These are phyloP conservation scores for Sporisorium exsertum DNA, from an alignment of 1,284 basidiomycete genomes.

Conservation along the genomic window DNA sequence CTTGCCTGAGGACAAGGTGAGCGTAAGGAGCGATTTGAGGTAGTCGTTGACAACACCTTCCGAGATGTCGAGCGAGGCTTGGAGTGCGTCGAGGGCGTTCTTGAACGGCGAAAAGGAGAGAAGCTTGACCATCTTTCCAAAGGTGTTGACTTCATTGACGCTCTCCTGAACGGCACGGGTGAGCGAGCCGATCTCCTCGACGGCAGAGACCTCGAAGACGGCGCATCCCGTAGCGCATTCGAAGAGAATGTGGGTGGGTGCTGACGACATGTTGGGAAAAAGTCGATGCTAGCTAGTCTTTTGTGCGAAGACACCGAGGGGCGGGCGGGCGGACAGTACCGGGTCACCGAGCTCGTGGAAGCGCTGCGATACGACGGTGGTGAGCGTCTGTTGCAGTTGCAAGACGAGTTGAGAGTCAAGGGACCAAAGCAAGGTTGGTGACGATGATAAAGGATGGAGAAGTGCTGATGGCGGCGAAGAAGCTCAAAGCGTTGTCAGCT, in stretches of 20 bases:
- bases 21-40: slow-evolving; percentile 85
- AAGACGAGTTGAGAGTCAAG: slow-evolving; percentile 3
- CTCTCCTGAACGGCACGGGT: slow-evolving; percentile 82
- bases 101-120: slow-evolving; percentile 95
- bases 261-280: slow-evolving; percentile 61
- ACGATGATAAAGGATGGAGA: not conserved
- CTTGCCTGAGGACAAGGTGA: slow-evolving; percentile 85
- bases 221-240: slow-evolving; percentile 96
- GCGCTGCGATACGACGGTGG: not conserved
- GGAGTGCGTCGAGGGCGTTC: slow-evolving; percentile 92
- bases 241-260: slow-evolving; percentile 82
- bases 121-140: slow-evolving; percentile 92
- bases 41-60: slow-evolving; percentile 92
- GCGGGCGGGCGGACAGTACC: not conserved
- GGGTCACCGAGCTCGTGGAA: slow-evolving; percentile 10
- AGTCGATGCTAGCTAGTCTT: not conserved
- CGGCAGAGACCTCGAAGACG: slow-evolving; percentile 88
- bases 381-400: slow-evolving; percentile 8
- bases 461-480: slow-evolving; percentile 19
- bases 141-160: slow-evolving; percentile 81
- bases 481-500: not conserved
- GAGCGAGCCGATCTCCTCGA: slow-evolving; percentile 88
- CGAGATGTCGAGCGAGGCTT: slow-evolving; percentile 95
- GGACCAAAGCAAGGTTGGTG: not conserved
- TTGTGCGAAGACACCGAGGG: not conserved